Conservation (phyloP, 1,284 basidiomycete genomes). For the Acaromyces ingoldii region DNA sequence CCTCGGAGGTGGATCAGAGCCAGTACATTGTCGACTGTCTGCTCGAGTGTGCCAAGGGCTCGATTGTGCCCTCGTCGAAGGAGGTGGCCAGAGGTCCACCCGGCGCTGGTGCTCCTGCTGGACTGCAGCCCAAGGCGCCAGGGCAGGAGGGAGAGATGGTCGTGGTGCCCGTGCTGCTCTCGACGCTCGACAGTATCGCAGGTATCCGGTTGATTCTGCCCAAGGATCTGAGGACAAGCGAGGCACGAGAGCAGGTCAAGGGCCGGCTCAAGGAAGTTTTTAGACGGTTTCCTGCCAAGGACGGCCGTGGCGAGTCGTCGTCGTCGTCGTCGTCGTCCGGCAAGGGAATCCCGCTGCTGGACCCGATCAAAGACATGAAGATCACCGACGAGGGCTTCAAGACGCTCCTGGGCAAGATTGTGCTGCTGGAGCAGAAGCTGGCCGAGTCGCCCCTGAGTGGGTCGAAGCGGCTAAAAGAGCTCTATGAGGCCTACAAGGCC, state of each 20-base stretch:
- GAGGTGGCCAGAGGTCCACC: not conserved
- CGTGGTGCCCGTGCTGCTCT: constrained; percentile 82
- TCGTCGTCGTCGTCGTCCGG: too few species aligned
- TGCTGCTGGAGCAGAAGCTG: constrained; percentile 31
- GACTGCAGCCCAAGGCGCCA: constrained; percentile 25
- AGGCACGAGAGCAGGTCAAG: constrained; percentile 75
- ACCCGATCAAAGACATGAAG: constrained; percentile 91
- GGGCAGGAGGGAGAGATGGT: constrained; percentile 60
- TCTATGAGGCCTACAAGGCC: constrained; percentile 72
- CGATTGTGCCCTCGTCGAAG: constrained; percentile 55
- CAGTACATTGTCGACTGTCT: constrained; percentile 94
- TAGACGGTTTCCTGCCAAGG: constrained; percentile 69
- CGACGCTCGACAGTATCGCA: constrained; percentile 78
- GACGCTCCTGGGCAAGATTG: constrained; percentile 58
- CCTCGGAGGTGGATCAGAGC: constrained; percentile 67
- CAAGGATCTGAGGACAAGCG: constrained; percentile 76
- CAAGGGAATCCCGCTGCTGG: constrained; percentile 74
- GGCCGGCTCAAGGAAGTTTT: constrained; percentile 86
- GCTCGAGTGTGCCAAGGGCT: constrained; percentile 70
- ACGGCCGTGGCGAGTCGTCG: constrained; percentile 7
- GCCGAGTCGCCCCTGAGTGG: constrained; percentile 39
- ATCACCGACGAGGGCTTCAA: constrained; percentile 92
- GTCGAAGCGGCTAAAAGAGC: constrained; percentile 67
- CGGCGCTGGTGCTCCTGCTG: constrained; percentile 6
- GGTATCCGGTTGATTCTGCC: constrained; percentile 82